Conservation (phyloP, 139 green algal species). For the Coelastrella sp. region DNA sequence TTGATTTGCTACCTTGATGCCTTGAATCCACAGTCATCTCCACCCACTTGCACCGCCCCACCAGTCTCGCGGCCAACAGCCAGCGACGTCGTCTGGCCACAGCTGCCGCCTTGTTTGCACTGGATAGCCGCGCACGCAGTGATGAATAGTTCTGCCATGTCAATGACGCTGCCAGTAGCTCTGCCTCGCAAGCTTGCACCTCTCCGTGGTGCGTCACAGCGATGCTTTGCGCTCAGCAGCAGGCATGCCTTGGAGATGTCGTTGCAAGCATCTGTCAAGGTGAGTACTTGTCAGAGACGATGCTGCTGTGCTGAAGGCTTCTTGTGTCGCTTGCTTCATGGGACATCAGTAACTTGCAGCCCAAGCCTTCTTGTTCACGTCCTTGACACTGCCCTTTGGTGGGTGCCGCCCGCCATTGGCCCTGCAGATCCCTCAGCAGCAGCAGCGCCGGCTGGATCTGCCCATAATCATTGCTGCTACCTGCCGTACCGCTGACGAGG, state of each 20-base stretch:
- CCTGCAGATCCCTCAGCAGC: not conserved
- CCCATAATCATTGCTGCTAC: not conserved
- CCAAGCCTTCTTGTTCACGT: too few relatives aligned
- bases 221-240: not conserved
- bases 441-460: not conserved
- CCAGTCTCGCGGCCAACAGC: too few relatives aligned
- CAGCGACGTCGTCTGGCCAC: too few relatives aligned
- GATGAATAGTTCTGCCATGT: not conserved
- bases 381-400: not conserved
- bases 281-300: not conserved
- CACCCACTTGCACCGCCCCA: too few relatives aligned
- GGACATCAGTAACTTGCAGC: too few relatives aligned
- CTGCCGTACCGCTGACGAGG: slow-evolving; percentile 6
- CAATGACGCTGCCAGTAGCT: not conserved
- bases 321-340: not conserved
- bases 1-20: too few relatives aligned
- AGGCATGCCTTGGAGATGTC: slow-evolving; percentile 5
- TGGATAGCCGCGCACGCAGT: not conserved
- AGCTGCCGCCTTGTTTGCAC: too few relatives aligned
- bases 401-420: not conserved
- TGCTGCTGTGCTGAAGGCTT: not conserved
- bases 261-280: not conserved
- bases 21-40: too few relatives aligned
- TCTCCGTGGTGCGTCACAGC: not conserved
- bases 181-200: not conserved